Evolutionary conservation across 139 green algal species (phyloP).

Genomic region (Picochlorum sp.): DNA sequence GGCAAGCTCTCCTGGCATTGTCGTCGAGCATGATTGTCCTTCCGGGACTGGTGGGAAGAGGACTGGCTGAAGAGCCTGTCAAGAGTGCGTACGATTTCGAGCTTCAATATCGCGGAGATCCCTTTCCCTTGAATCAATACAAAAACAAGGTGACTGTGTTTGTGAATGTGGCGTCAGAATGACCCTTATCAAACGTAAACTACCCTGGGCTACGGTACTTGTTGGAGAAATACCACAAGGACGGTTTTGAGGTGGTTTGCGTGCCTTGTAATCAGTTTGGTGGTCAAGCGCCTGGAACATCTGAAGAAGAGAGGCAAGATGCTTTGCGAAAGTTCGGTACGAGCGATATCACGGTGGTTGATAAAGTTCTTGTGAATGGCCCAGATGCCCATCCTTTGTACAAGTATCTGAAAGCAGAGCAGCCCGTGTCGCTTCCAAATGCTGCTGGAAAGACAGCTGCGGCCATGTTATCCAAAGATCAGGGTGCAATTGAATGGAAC

Average conservation of each 20-base stretch:
- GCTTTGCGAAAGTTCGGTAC: slow-evolving; percentile 82
- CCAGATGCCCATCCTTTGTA: slow-evolving; percentile 67
- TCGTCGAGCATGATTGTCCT: background rate
- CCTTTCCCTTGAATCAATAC: slow-evolving; percentile 30
- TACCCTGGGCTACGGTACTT: slow-evolving; percentile 57
- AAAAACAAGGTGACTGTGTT: slow-evolving; percentile 52
- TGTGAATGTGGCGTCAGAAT: slow-evolving; percentile 71
- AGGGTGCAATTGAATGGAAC: slow-evolving; percentile 53
- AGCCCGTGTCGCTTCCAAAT: slow-evolving; percentile 31
- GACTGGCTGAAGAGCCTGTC: background rate
- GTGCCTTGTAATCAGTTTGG: slow-evolving; percentile 88
- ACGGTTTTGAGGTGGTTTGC: slow-evolving; percentile 73
- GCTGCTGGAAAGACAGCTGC: slow-evolving; percentile 1
- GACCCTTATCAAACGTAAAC: slow-evolving; percentile 62
- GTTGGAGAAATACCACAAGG: slow-evolving; percentile 50
- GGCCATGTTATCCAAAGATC: slow-evolving; percentile 8
- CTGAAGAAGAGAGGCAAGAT: slow-evolving; percentile 69
- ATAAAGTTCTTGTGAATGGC: slow-evolving; percentile 58
- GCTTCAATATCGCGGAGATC: slow-evolving; percentile 39
- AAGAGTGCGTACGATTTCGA: slow-evolving; percentile 38
- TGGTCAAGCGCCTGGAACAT: slow-evolving; percentile 67
- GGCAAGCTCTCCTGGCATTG: background rate
- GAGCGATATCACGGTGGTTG: slow-evolving; percentile 41
- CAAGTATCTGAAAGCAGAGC: slow-evolving; percentile 52
- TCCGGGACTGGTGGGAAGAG: background rate